Percentiles rank a stretch among this genome's conserved stretches.
These are phyloP conservation scores for Daphne laureola DNA, from an alignment of 441 rosid genomes.

Conservation along the genomic window DNA sequence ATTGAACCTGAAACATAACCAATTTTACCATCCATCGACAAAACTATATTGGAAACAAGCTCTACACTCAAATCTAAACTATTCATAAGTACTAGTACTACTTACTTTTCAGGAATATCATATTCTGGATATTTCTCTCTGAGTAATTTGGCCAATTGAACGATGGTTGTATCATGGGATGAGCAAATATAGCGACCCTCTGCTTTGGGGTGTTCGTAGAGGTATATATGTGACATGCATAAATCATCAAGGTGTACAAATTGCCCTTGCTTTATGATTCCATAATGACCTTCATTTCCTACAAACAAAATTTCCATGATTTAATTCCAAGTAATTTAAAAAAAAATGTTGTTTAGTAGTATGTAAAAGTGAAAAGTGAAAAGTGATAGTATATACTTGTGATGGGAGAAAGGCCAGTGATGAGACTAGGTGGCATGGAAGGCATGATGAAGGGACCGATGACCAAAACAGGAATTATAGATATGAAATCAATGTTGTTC, in stretches of 20 bases:
- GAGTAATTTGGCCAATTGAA: slow-evolving; percentile 43
- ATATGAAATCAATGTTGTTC: slow-evolving; percentile 59
- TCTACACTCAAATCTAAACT: too few species aligned
- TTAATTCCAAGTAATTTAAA: background rate
- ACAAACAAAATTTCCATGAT: background rate
- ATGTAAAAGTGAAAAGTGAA: background rate
- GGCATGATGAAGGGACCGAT: slow-evolving; percentile 83
- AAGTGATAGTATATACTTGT: slow-evolving; percentile 35
- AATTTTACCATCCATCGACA: background rate
- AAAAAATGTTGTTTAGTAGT: background rate
- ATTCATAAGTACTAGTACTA: background rate
- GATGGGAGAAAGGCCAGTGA: slow-evolving; percentile 68
- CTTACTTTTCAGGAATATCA: slow-evolving; percentile 54
- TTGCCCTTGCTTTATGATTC: slow-evolving; percentile 68
- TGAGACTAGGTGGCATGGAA: slow-evolving; percentile 84
- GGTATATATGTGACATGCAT: slow-evolving; percentile 62
- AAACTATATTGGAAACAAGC: background rate
- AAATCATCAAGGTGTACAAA: slow-evolving; percentile 84
- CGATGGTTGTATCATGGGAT: slow-evolving; percentile 50
- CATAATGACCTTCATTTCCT: slow-evolving; percentile 80
- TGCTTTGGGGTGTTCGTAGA: slow-evolving; percentile 58
- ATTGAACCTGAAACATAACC: slow-evolving; percentile 34
- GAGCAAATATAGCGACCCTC: slow-evolving; percentile 81
- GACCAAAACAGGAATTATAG: slow-evolving; percentile 71
- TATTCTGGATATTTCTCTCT: slow-evolving; percentile 53